A percentile compares a stretch with the other conserved stretches of the same genome.
These are phyloP conservation scores for Hagleromyces aurorensis DNA, from an alignment of 805 yeast genomes.

Conservation along the genomic window DNA sequence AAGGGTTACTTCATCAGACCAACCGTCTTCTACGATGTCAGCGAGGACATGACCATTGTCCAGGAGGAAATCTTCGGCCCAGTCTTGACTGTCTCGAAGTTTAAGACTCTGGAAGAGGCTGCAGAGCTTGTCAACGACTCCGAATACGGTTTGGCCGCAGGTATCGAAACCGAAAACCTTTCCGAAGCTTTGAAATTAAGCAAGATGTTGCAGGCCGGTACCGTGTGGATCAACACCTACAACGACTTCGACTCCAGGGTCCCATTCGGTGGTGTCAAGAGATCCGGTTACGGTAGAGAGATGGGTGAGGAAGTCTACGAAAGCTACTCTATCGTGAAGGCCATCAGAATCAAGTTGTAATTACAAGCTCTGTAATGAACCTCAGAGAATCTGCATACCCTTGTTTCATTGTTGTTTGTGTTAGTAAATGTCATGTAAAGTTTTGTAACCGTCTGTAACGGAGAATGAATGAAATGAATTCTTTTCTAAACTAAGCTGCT, in stretches of 20 bases:
- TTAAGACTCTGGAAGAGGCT: slow-evolving; percentile 60
- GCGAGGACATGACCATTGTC: slow-evolving; percentile 53
- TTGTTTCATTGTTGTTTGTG: too few relatives aligned
- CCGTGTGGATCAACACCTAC: slow-evolving; percentile 75
- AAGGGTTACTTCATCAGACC: slow-evolving; percentile 71
- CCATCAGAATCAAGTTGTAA: slow-evolving; percentile 50
- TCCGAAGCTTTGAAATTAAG: slow-evolving; percentile 58
- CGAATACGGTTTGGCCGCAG: slow-evolving; percentile 75
- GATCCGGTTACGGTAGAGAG: slow-evolving; percentile 80
- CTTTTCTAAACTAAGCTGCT: too few relatives aligned
- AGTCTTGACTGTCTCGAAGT: slow-evolving; percentile 62
- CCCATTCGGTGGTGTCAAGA: slow-evolving; percentile 78
- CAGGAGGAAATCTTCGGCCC: slow-evolving; percentile 78
- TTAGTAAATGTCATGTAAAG: too few relatives aligned
- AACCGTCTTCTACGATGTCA: slow-evolving; percentile 64
- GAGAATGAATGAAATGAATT: too few relatives aligned
- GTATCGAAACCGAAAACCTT: slow-evolving; percentile 59
- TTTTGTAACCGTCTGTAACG: too few relatives aligned
- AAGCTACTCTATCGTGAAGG: slow-evolving; percentile 67
- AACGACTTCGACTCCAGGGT: slow-evolving; percentile 67
- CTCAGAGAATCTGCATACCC: not conserved
- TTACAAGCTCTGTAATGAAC: too few relatives aligned
- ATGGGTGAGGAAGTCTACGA: slow-evolving; percentile 76
- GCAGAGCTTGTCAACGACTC: slow-evolving; percentile 60
- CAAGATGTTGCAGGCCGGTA: slow-evolving; percentile 62